A percentile compares a stretch with the other conserved stretches of the same genome.
Conservation (phyloP, 2,329 filamentous ascomycete genomes). For the Talaromyces funiculosus region DNA sequence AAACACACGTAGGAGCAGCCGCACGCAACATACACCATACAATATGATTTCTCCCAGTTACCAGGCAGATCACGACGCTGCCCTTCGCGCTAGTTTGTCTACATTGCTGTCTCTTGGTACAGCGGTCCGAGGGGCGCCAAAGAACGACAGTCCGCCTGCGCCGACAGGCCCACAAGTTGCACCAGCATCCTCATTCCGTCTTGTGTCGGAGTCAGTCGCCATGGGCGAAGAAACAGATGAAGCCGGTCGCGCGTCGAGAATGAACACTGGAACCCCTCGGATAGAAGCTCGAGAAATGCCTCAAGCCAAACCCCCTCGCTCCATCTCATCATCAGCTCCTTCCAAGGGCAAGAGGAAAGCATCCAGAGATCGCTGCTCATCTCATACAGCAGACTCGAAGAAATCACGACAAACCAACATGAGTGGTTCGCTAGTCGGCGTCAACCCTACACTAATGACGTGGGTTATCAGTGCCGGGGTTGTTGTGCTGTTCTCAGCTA, state of each 20-base stretch:
- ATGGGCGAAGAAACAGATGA: constrained; percentile 40
- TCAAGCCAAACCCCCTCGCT: constrained; percentile 21
- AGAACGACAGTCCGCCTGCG: constrained; percentile 40
- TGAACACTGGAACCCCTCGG: constrained; percentile 17
- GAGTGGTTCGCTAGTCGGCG: constrained; percentile 28
- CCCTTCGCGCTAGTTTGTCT: constrained; percentile 84
- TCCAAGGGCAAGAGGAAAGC: constrained; percentile 27
- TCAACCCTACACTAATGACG: constrained; percentile 57
- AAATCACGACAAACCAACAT: constrained; percentile 30
- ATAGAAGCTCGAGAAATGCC: constrained; percentile 21
- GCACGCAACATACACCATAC: constrained; percentile 51
- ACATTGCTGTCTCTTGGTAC: constrained; percentile 93
- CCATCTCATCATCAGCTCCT: constrained; percentile 15
- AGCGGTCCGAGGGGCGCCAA: constrained; percentile 75
- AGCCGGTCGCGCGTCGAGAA: constrained; percentile 11
- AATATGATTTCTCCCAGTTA: constrained; percentile 69
- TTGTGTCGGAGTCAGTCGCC: constrained; percentile 57
- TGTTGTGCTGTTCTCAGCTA: constrained; percentile 57
- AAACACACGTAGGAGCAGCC: constrained; percentile 28
- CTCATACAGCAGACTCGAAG: constrained; percentile 27
- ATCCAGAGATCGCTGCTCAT: constrained; percentile 35
- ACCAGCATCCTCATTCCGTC: constrained; percentile 48
- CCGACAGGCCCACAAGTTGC: constrained; percentile 21
- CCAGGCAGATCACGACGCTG: constrained; percentile 87
- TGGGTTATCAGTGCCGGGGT: constrained; percentile 63